Evolutionary conservation across 805 yeast genomes (phyloP), one percentile per base, ranked within the genome.

Genomic region (Myxozyma nipponensis): DNA sequence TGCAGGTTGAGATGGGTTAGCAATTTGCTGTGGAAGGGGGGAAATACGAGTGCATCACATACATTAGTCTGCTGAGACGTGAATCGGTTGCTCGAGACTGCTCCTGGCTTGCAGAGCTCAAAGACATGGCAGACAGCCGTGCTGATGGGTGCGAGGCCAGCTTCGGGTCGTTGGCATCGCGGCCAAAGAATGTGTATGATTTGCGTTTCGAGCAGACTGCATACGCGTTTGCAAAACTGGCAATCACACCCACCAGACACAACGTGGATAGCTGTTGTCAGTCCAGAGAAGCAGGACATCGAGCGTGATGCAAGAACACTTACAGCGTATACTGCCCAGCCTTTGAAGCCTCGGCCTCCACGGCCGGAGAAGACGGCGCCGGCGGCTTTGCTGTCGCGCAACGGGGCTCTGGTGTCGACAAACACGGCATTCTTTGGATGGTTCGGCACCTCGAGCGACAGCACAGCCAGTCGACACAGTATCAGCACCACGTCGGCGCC

Each of bases 161-260:
- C n/a, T 45, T 45, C 32, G 18, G 17, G 42, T 54, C 58, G 15
- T 42, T 26, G 15, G 50, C 36, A 3, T 48, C 25, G 4, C 57
- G 42, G 25, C 55, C 51, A 21, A 54, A 47, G 35, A 54, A 45
- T 7, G 53, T 44, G 42, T 54, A 54, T 22, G 48, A 35, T 37
- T 38, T 44, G 28, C 53, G 34, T 30, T 54, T 35, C 6, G 50
- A 32, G 35, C 52, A 44, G 3, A 53, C 48, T 30, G 17, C 50
- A 32, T 42, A 47, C 3, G 58, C 50, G 28, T 54, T 54, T 25
- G 26, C 17, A 26, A 54, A 39, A 42, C 58, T 46, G n/a, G 47
- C 37, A 5, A 39, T 4, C 2, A 54, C 19, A 15, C 47, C 28
- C 9, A 22, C 30, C 2, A 52, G 3, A 5, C 53, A 52, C 13